Base-by-base conservation (phyloP, 2,329 filamentous ascomycete genomes). In the Fusarium circinatum region DNA sequence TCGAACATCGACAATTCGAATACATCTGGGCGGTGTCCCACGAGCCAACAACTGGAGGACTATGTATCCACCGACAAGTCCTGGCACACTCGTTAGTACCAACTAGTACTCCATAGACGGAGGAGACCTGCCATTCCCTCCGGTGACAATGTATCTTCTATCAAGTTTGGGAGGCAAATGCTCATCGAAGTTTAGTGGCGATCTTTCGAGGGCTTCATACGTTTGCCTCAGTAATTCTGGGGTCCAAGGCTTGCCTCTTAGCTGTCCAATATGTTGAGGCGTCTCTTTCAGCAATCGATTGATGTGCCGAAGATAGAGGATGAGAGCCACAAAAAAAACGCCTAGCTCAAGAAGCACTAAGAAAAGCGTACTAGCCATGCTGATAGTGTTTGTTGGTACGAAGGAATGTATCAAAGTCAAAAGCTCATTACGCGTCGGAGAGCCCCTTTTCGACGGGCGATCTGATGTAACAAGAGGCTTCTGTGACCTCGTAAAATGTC, bases 1-100 rank as follows among this genome's bases (percentile, higher is more conserved):
- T 4, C 58, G 47, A 20, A 69, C 57, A 22, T 69, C 67, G 12
- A 69, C 1, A 22, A 64, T 58, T n/a, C 52, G 65, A 20, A 69
- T 48, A 6, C 34, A 34, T 7, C 24, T 36, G 5, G 65, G 51
- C 17, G 52, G 24, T 24, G 65, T 70, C 18, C 65, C 65, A 15
- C 58, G 58, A 10, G 52, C 58, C 9, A 70, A 20, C 3, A 70
- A 11, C 26, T 64, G 52, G 22, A 70, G 65, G 26, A 62, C 48
- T 11, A 70, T 69, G 8, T 64, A 64, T 20, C 65, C 65, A n/a
- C 67, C 67, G 1, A 69, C 62, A 8, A 69, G 52, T 2, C 58
- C 52, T 64, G 12, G 15, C 15, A 26, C 24, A 28, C 17, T 18
- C 14, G 22, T 62, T 12, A 54, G n/a, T 11, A n/a, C 17, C n/a